Evolutionary conservation across 257 asterid species (phyloP).

Genomic region (Solanum tacnaense): DNA sequence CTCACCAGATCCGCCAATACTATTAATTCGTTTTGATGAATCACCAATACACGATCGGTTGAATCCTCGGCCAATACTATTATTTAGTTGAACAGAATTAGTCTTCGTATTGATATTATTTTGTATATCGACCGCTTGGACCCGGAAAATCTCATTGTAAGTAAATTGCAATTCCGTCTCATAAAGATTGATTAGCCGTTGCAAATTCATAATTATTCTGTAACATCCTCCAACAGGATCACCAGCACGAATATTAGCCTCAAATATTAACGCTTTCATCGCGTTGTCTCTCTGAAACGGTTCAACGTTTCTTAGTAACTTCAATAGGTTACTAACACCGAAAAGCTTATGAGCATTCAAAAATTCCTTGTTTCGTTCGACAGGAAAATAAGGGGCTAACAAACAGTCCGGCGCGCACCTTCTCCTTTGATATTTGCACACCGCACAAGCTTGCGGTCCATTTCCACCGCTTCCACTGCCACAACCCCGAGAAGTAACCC

Average conservation of each 20-base stretch:
- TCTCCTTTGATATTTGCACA: slow-evolving; percentile 44
- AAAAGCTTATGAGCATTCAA: slow-evolving; percentile 23
- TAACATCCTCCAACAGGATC: slow-evolving; percentile 38
- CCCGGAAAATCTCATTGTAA: neutral
- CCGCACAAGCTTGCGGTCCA: slow-evolving; percentile 34
- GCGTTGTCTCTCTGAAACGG: neutral
- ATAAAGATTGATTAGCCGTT: neutral
- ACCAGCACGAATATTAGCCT: slow-evolving; percentile 20
- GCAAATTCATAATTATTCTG: neutral
- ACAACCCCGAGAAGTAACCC: neutral
- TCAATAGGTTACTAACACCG: slow-evolving; percentile 26
- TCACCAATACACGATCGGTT: neutral
- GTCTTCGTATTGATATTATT: neutral
- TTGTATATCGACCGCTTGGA: neutral
- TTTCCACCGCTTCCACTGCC: neutral
- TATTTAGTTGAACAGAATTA: neutral
- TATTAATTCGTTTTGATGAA: neutral
- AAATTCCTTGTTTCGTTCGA: slow-evolving; percentile 17
- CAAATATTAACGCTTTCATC: slow-evolving; percentile 4
- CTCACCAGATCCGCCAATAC: too few relatives aligned
- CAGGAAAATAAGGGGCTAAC: slow-evolving; percentile 41
- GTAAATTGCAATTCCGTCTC: slow-evolving; percentile 2
- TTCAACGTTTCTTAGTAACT: neutral
- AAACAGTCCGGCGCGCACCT: slow-evolving; percentile 16
- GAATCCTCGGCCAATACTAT: neutral